Evolutionary conservation across 805 yeast genomes (phyloP), one percentile per base, ranked within the genome.

Genomic region (Wickerhamiella azyma): DNA sequence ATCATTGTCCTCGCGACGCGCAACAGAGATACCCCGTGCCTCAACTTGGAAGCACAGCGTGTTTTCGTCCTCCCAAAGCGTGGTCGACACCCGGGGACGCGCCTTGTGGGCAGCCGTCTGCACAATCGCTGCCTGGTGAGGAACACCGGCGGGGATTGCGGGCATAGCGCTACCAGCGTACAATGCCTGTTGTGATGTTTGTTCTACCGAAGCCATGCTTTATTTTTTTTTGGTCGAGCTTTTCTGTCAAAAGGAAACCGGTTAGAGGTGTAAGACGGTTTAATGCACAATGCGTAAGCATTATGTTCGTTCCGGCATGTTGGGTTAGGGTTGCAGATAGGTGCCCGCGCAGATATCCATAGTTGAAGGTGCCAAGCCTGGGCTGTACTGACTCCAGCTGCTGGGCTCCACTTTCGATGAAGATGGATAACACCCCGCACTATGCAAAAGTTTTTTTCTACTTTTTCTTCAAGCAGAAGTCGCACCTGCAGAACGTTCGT

Each of bases 21-120:
- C 86, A 19, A 84, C 89, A 11, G 80, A 70, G 26, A 83, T 82
- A 49, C 84, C 82, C 52, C 79, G 77, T 46, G 84, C 85, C 55
- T 81, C 89, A 26, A 84, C 89, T 62, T 82, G 94, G 63, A 81
- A 83, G 59, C 94, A 83, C 38, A 83, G 63, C 1, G 94, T 84
- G 55, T 79, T 78, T 55, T 84, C 94, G 59, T 83, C 94, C 60
- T 83, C 92, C 94, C 94, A 84, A 71, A 80, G 73, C 14, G 92
- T 81, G 13, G 92, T 81, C 41, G 86, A 79, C 45, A 83, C 84
- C 42, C 76, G 59, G 24, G 78, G 77, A 46, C 61, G 58, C 17
- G 49, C 40, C 39, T 46, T 46, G 16, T 26, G 35, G 36, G 43
- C 26, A 5, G 9, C 16, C 35, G 3, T 17, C 35, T 17, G 17